Base-by-base conservation (phyloP, 2,329 filamentous ascomycete species). In the Phialophora tarda region DNA sequence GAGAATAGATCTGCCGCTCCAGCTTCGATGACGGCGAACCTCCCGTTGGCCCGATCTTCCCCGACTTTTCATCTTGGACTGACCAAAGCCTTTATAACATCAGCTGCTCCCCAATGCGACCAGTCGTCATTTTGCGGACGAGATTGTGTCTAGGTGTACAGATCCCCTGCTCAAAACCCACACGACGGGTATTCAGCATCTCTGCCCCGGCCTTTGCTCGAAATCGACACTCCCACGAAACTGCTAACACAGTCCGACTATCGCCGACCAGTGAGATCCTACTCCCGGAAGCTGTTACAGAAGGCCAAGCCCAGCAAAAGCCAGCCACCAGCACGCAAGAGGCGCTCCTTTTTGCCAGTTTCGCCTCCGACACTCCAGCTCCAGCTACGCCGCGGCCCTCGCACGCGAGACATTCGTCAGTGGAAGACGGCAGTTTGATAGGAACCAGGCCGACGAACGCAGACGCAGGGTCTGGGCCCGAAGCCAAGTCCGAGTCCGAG, bases 11-110 rank as follows among this genome's bases (percentile, higher is more conserved):
- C 28, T 30, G 28, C 53, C 28, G 53, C 26, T 21, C 53, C 17
- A 17, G 28, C 51, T 55, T 3, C 4, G 28, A n/a, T 11, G 38
- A 12, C 26, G 53, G 53, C 28, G 24, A 30, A 8, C 53, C 53
- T 34, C 26, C 53, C 53, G 53, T 28, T 55, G 47, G 38, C 41
- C 44, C 55, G 47, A 51, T 34, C 8, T 38, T 34, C 41, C 38
- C 53, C 53, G 32, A 47, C 32, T 47, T 30, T 59, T 55, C 50
- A 28, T 28, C 48, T 53, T 26, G 23, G 14, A 53, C 21, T 34
- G 24, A 30, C 28, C 4, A n/a, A 55, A 34, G 28, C 24, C 32
- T 30, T 54, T 4, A 54, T 32, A 28, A 55, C 28, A 21, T 55
- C 24, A 11, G 28, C 26, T 55, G 6, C 12, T 55, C 26, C 17